These are phyloP conservation scores for Trametes sp. DNA, from an alignment of 1,284 basidiomycete species.

Conservation along the genomic window DNA sequence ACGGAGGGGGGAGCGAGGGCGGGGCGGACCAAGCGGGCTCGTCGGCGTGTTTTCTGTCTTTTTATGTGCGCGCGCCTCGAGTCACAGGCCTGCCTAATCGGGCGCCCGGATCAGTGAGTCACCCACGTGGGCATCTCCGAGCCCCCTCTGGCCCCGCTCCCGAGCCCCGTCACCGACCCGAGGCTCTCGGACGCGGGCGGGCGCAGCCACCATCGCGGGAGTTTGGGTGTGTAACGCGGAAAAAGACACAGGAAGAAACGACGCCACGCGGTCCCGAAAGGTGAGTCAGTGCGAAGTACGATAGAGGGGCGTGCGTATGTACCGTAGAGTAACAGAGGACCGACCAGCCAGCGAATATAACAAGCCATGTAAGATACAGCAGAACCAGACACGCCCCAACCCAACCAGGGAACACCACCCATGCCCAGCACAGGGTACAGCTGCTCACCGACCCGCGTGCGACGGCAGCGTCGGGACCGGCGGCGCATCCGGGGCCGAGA, in stretches of 20 bases:
- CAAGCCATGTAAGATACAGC: background rate
- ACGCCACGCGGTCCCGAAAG: no score
- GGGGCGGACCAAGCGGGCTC: background rate
- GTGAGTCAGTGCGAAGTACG: background rate
- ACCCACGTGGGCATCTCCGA: slow-evolving; percentile 28
- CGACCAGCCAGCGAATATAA: background rate
- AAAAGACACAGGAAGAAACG: no score
- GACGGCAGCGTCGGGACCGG: slow-evolving; percentile 42
- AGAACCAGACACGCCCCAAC: background rate
- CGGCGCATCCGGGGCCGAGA: slow-evolving; percentile 59
- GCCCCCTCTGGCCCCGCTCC: background rate
- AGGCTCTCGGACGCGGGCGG: slow-evolving; percentile 24
- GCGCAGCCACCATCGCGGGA: slow-evolving; percentile 13
- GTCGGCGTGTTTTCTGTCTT: slow-evolving; percentile 15
- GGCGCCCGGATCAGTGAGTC: slow-evolving; percentile 28
- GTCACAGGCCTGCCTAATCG: slow-evolving; percentile 26
- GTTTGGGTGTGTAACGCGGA: no score
- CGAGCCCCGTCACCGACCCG: slow-evolving; percentile 7
- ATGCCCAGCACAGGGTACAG: background rate
- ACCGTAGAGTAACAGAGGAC: no score
- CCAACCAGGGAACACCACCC: background rate
- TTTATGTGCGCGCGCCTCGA: slow-evolving; percentile 30
- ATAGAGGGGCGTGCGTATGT: no score
- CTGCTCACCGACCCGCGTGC: slow-evolving; percentile 23
- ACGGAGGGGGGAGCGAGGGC: background rate